Percentiles rank a stretch among this genome's conserved stretches.
Conservation (phyloP, 805 yeast species). For the Saturnispora zaruensis region DNA sequence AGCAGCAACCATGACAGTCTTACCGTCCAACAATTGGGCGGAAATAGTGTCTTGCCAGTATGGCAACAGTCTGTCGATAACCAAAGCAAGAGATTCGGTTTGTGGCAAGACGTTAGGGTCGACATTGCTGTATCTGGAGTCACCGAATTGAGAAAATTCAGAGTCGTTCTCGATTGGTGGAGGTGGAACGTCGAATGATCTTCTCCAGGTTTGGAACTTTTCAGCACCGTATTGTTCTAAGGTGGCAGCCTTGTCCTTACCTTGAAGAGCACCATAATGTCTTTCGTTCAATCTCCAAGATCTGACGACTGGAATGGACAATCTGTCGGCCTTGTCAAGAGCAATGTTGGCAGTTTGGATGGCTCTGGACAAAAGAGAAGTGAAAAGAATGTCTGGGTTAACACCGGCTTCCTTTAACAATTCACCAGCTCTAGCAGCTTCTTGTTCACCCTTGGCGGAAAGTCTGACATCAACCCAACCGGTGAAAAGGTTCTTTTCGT, state of each 20-base stretch:
- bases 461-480: constrained; percentile 97
- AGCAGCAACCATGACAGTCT: constrained; percentile 90
- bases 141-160: constrained; percentile 78
- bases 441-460: constrained; percentile 76
- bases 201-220: constrained; percentile 94
- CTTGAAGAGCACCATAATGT: constrained; percentile 98
- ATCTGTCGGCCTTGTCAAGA: constrained; percentile 76
- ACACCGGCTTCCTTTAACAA: constrained; percentile 79
- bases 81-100: constrained; percentile 90
- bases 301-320: constrained; percentile 87
- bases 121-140: constrained; percentile 73
- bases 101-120: constrained; percentile 85
- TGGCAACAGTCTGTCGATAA: constrained; percentile 92
- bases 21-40: constrained; percentile 72
- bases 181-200: constrained; percentile 95
- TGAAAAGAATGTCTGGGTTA: constrained; percentile 80
- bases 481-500: constrained; percentile 94
- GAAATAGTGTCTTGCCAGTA: constrained; percentile 93
- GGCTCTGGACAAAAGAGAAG: constrained; percentile 88
- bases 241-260: constrained; percentile 94
- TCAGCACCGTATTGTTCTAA: constrained; percentile 82
- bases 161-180: constrained; percentile 74
- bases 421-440: constrained; percentile 91
- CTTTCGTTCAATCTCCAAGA: constrained; percentile 98
- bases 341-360: constrained; percentile 97